Percentiles rank a stretch among this genome's conserved stretches.
phyloP scores from a whole-genome alignment of 192 early-diverging fungal genomes.

The Diversispora eburnea region DNA sequence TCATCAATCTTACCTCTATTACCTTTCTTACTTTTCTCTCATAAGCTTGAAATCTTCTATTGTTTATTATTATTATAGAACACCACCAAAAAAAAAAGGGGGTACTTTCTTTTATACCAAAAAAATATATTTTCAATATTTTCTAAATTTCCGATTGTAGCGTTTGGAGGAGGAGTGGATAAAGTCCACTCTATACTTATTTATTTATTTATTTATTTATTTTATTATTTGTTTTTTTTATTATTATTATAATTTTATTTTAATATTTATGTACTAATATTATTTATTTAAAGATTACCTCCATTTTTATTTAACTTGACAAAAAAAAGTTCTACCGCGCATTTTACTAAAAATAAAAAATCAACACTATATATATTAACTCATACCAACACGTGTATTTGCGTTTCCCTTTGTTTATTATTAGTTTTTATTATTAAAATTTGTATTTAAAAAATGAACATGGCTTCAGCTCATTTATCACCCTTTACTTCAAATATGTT shows the following conservation, averaged over 20 bases:
- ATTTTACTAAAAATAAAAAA: too few relatives aligned
- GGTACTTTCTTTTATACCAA: neutral
- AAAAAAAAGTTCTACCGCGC: too few relatives aligned
- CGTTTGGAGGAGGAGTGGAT: constrained; percentile 12
- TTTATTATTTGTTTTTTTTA: neutral
- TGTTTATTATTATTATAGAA: neutral
- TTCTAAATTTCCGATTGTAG: neutral
- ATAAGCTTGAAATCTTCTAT: neutral
- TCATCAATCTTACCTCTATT: neutral
- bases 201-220: neutral
- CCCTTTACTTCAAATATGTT: neutral
- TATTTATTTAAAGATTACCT: too few relatives aligned
- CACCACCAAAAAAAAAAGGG: neutral
- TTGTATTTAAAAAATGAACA: neutral
- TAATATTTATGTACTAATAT: neutral
- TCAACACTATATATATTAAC: too few relatives aligned
- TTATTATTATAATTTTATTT: neutral
- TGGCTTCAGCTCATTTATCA: constrained; percentile 13
- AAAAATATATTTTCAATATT: neutral
- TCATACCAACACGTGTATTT: neutral
- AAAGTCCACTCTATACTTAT: neutral
- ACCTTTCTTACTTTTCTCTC: neutral
- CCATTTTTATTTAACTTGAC: too few relatives aligned
- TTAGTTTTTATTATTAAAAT: neutral
- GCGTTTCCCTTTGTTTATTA: neutral